A percentile compares a stretch with the other conserved stretches of the same genome.
phyloP scores from a whole-genome alignment of 768 basidiomycete species.

The Agaricus blazei region DNA sequence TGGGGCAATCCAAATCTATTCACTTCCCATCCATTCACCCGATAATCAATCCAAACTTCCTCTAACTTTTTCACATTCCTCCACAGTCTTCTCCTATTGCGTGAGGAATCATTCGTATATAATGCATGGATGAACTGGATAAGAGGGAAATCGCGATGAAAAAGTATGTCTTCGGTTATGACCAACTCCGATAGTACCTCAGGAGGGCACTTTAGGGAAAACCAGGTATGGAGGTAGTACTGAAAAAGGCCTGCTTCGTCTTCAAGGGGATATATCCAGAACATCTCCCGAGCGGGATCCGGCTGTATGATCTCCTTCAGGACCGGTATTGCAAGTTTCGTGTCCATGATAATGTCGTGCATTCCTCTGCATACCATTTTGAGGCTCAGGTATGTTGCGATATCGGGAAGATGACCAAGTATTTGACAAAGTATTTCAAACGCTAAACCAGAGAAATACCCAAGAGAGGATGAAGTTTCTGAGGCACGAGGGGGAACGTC shows the following conservation, averaged over 20 bases:
- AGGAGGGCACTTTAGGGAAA: neutral
- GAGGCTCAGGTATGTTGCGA: neutral
- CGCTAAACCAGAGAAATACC: neutral
- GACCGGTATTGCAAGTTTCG: neutral
- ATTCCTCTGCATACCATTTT: neutral
- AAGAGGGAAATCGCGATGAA: neutral
- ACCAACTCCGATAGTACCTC: neutral
- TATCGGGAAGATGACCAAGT: neutral
- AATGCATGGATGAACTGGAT: neutral
- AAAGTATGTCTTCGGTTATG: neutral
- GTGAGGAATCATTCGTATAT: neutral
- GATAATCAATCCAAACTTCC: constrained; percentile 5
- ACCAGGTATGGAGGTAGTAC: neutral
- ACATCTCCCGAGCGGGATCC: neutral
- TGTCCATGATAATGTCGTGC: neutral
- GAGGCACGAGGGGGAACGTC: neutral
- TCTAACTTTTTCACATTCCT: neutral
- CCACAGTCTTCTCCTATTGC: constrained; percentile 1
- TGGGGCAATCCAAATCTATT: constrained; percentile 5
- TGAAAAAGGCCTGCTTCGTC: neutral
- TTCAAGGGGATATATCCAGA: constrained; percentile 1
- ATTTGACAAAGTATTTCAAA: neutral
- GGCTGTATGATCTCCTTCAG: constrained; percentile 3
- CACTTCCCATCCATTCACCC: constrained; percentile 3
- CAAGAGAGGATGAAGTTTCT: neutral